phyloP scores from a whole-genome alignment of 306 rosid genomes.

The Pyrus communis region DNA sequence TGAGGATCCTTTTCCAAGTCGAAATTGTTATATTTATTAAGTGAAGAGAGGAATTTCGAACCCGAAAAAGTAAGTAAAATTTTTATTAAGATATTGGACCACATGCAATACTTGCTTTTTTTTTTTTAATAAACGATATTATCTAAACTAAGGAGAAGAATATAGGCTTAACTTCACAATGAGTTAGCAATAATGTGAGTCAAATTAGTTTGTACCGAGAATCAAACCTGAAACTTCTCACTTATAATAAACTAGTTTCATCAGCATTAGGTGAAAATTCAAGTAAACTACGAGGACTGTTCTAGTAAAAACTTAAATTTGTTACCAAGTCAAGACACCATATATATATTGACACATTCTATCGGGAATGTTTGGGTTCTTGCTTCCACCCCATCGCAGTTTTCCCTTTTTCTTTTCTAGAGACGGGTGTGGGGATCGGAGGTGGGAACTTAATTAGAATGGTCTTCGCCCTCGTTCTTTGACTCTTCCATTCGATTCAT shows the following conservation, averaged over 20 bases:
- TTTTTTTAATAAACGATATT: too few relatives aligned
- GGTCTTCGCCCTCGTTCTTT: slow-evolving; percentile 31
- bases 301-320: not conserved
- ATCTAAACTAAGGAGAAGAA: rapidly evolving
- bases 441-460: slow-evolving; percentile 8
- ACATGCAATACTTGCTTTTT: too few relatives aligned
- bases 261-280: not conserved
- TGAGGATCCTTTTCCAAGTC: too few relatives aligned
- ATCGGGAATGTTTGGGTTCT: not conserved
- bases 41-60: rapidly evolving
- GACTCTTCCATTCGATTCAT: slow-evolving; percentile 17
- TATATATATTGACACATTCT: not conserved
- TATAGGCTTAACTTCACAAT: too few relatives aligned
- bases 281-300: not conserved
- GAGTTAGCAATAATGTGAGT: rapidly evolving
- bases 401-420: not conserved
- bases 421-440: not conserved
- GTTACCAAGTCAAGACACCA: not conserved
- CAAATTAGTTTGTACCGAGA: rapidly evolving
- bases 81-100: too few relatives aligned
- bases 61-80: rapidly evolving
- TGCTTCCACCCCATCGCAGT: slow-evolving; percentile 7
- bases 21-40: too few relatives aligned
- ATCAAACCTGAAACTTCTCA: rapidly evolving
- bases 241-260: not conserved